Evolutionary conservation across 2,329 filamentous ascomycete genomes (phyloP).

Genomic region (Colletotrichum gloeosporioides): DNA sequence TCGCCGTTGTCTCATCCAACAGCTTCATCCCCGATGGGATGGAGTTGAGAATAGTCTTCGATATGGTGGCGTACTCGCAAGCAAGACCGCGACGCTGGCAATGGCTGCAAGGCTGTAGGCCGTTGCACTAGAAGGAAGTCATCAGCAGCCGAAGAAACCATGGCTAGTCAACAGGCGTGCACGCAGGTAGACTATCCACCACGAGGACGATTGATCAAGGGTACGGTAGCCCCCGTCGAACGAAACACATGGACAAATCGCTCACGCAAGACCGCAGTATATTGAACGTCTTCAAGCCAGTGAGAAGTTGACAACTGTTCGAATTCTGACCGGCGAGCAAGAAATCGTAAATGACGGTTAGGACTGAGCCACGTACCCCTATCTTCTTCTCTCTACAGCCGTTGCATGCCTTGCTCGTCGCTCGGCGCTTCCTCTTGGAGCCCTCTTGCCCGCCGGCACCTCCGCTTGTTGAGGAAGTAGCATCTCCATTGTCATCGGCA

Average conservation of each 20-base stretch:
- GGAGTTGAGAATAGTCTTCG: constrained; percentile 8
- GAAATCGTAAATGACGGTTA: too few relatives aligned
- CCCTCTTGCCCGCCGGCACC: neutral
- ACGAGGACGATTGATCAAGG: too few relatives aligned
- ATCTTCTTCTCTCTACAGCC: constrained; percentile 15
- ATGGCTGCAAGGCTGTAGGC: constrained; percentile 4
- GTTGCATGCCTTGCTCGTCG: neutral
- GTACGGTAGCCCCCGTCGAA: too few relatives aligned
- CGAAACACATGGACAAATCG: too few relatives aligned
- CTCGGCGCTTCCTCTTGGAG: constrained; percentile 6
- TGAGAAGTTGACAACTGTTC: too few relatives aligned
- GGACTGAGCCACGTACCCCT: neutral
- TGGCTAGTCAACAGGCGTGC: too few relatives aligned
- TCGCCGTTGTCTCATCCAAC: neutral
- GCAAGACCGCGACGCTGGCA: constrained; percentile 5
- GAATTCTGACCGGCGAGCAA: too few relatives aligned
- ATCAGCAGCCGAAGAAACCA: too few relatives aligned
- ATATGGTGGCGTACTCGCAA: constrained; percentile 4
- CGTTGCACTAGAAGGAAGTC: neutral
- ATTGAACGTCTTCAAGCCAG: too few relatives aligned
- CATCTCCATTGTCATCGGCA: neutral
- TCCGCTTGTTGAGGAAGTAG: neutral
- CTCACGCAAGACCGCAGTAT: too few relatives aligned
- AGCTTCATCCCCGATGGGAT: constrained; percentile 1
- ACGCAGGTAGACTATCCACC: too few relatives aligned